A percentile compares a stretch with the other conserved stretches of the same genome.
phyloP scores from a whole-genome alignment of 176 grass and related monocot genomes.

The Eragrostis nindensis region DNA sequence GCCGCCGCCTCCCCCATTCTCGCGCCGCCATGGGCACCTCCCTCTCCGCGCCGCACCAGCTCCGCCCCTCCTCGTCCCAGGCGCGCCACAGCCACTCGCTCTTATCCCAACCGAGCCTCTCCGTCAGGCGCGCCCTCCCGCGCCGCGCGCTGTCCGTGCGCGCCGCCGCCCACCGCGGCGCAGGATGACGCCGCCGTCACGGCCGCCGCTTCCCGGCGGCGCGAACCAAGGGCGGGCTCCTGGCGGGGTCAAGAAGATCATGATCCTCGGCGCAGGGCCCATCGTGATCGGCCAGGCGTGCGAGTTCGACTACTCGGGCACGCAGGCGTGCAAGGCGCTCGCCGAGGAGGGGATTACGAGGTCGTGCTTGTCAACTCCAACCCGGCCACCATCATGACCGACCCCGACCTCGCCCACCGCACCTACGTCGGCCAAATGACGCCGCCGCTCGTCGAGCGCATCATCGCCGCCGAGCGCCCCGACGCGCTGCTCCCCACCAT shows the following conservation, averaged over 20 bases:
- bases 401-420: slow-evolving; percentile 87
- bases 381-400: slow-evolving; percentile 98
- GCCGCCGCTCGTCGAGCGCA: slow-evolving; percentile 71
- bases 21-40: slow-evolving; percentile 48
- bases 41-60: slow-evolving; percentile 48
- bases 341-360: slow-evolving; percentile 86
- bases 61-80: slow-evolving; percentile 14
- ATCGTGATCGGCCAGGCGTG: slow-evolving; percentile 98
- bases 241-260: slow-evolving; percentile 88
- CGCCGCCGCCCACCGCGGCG: slow-evolving; percentile 14
- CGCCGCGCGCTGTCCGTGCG: slow-evolving; percentile 23
- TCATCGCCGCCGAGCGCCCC: slow-evolving; percentile 79
- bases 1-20: slow-evolving; percentile 9
- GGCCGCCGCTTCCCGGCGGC: slow-evolving; percentile 34
- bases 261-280: slow-evolving; percentile 92
- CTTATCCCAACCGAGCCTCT: background rate
- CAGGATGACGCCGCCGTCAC: slow-evolving; percentile 41
- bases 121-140: slow-evolving; percentile 11
- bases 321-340: slow-evolving; percentile 97
- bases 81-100: slow-evolving; percentile 3
- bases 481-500: slow-evolving; percentile 93
- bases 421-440: slow-evolving; percentile 99
- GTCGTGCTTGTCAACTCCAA: slow-evolving; percentile 97
- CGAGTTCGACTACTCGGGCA: slow-evolving; percentile 99
- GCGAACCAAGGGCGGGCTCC: slow-evolving; percentile 37